Base-by-base conservation (phyloP, 2,329 filamentous ascomycete species). In the Colletotrichum nymphaeae region DNA sequence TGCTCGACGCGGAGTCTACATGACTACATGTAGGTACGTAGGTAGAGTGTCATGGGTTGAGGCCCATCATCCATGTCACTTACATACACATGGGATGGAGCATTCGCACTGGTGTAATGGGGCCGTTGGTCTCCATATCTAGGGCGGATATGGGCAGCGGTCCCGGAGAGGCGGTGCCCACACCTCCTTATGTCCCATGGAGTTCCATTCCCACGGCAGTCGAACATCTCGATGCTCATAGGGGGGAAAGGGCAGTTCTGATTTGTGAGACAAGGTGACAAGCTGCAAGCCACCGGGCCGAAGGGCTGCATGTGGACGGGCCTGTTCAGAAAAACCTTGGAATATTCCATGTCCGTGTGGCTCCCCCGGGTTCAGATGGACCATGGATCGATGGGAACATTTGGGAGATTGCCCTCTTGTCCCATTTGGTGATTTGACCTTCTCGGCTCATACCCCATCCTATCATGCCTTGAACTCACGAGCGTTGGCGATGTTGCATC, bases 241-340 rank as follows among this genome's bases (percentile, higher is more conserved):
- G 62, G 62, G 53, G 62, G 53, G 3, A 9, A 22, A 8, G 7
- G 6, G 11, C 19, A 22, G 14, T 35, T 11, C 32, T 35, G 32
- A 35, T 35, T 11, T 26, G 8, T 55, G 59, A 63, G 42, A 64
- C 62, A 64, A 53, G 49, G 28, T 60, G 60, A 70, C 60, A 62
- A 35, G 24, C 60, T 73, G 70, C 67, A 73, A 73, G 67, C 70
- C 67, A 63, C 70, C 59, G 67, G 67, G 7, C 70, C 70, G 70
- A 62, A 37, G 70, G 28, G 46, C 67, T 52, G 60, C 67, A 62
- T 56, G 49, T 55, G 62, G 24, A 42, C 26, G 30, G 46, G 16
- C 6, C 26, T 55, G 46, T 35, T 28, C 24, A 46, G 16, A 58
- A 55, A 37, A 65, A 55, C 60, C 67, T 52, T 70, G 67, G 53